A percentile compares a stretch with the other conserved stretches of the same genome.
phyloP scores from a whole-genome alignment of 352 stramenopile species.

The Saprolegnia diclina region DNA sequence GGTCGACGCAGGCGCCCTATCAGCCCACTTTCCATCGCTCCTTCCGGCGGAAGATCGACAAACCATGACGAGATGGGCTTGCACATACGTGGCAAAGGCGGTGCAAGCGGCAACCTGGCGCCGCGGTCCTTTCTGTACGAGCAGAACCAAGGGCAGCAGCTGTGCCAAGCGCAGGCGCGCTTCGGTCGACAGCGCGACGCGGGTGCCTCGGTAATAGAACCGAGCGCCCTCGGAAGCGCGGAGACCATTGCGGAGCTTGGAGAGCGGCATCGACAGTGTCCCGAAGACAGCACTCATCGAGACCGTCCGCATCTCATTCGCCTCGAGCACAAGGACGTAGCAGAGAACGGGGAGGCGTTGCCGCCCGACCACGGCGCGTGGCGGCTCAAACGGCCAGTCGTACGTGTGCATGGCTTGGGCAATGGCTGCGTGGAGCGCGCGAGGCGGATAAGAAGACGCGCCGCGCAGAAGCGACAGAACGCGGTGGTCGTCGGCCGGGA shows the following conservation, averaged over 20 bases:
- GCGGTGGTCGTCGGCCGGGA: not conserved
- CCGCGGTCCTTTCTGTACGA: not conserved
- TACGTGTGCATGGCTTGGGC: not conserved
- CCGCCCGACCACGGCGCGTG: not conserved
- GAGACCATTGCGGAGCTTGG: not conserved
- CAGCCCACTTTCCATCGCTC: not conserved
- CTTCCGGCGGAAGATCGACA: too few relatives aligned
- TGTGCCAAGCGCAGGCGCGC: not conserved
- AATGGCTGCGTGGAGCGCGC: not conserved
- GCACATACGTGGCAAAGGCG: too few relatives aligned
- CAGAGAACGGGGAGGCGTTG: not conserved
- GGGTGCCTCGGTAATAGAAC: conserved; percentile 10
- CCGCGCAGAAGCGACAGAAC: not conserved
- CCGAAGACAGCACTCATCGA: too few relatives aligned
- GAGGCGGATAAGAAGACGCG: not conserved
- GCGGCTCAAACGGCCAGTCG: not conserved
- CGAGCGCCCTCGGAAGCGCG: not conserved
- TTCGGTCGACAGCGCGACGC: not conserved
- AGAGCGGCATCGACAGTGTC: too few relatives aligned
- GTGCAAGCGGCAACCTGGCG: too few relatives aligned
- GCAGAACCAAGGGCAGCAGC: not conserved
- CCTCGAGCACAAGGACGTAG: not conserved
- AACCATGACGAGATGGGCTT: too few relatives aligned
- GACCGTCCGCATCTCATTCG: not conserved
- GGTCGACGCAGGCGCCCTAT: not conserved